Base-by-base conservation (phyloP, 2,329 filamentous ascomycete species). In the Ilyonectria robusta region DNA sequence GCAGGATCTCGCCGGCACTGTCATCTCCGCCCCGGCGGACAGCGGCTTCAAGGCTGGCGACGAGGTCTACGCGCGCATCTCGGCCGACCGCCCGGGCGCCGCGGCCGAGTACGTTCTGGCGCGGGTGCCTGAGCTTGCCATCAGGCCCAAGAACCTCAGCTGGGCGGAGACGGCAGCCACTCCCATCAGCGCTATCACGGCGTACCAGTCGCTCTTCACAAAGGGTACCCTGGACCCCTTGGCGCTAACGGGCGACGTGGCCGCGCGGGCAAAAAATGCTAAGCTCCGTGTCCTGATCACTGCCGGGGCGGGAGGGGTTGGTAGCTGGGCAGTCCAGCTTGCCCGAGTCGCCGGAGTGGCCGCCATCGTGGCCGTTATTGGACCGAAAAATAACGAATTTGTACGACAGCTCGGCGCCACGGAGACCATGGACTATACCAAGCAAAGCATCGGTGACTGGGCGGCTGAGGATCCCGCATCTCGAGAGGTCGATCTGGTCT, bases 131-230 rank as follows among this genome's bases (percentile, higher is more conserved):
- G 31, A 83, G 69, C 73, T 83, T 6, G 80, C 79, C 0, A 70
- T 75, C 8, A 77, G 78, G 47, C 81, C 82, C 0, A 62, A 69
- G 37, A 66, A 67, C 4, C 65, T 84, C n/a, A 66, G 59, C 35
- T 81, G 79, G 76, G 74, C 73, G 3, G 75, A 82, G 23, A 79
- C 81, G 0, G 79, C 81, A 1, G 79, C 81, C 4, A 75, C 79
- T 31, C 82, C 82, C 2, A 72, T 84, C 21, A 81, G 78, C 62
- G 80, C 82, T 15, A 69, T 83, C 29, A 84, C 82, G 1, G 82
- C 81, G 4, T 82, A 77, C 63, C 82, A 84, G 69, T 77, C 74
- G 7, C 64, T 83, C 21, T 73, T 73, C 3, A 62, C 81, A 66
- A 69, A 64, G 4, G 70, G 70, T 0, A 57, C 53, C 0, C 19